Conservation (phyloP, 495 filamentous ascomycete genomes). For the Penicillium argentinense region DNA sequence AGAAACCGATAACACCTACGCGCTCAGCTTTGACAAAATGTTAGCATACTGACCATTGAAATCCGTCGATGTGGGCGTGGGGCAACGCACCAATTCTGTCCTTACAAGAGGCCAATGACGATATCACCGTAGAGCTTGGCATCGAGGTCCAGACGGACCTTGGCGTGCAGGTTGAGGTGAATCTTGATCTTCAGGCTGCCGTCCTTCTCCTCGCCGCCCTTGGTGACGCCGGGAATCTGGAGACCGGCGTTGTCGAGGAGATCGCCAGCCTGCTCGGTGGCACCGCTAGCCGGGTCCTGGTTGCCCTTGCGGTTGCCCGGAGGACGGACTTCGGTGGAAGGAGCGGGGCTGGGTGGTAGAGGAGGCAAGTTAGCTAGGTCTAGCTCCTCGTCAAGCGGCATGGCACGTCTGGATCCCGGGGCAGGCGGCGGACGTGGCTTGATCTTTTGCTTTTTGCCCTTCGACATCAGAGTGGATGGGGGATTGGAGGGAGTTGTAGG, state of each 20-base stretch:
- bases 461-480: slow-evolving; percentile 5
- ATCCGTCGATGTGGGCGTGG: no score
- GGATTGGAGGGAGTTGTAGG: slow-evolving; percentile 2
- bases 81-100: no score
- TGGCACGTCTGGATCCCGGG: slow-evolving; percentile 2
- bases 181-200: slow-evolving; percentile 24
- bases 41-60: no score
- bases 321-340: slow-evolving; percentile 9
- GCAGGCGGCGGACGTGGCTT: slow-evolving; percentile 14
- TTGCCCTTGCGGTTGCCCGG: slow-evolving; percentile 16
- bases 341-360: slow-evolving; percentile 4
- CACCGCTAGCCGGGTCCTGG: slow-evolving; percentile 7
- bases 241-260: slow-evolving; percentile 5
- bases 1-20: no score
- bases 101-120: slow-evolving; percentile 25
- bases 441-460: slow-evolving; percentile 13
- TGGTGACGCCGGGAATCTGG: slow-evolving; percentile 9
- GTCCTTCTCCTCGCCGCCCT: slow-evolving; percentile 17
- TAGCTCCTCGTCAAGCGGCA: background rate
- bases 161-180: slow-evolving; percentile 25
- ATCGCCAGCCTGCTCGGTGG: background rate
- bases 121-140: slow-evolving; percentile 26
- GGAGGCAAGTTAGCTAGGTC: slow-evolving; percentile 13
- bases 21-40: no score
- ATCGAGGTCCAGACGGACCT: slow-evolving; percentile 23